Conservation (phyloP, 1,284 basidiomycete species). For the Ceratobasidium sp. region DNA sequence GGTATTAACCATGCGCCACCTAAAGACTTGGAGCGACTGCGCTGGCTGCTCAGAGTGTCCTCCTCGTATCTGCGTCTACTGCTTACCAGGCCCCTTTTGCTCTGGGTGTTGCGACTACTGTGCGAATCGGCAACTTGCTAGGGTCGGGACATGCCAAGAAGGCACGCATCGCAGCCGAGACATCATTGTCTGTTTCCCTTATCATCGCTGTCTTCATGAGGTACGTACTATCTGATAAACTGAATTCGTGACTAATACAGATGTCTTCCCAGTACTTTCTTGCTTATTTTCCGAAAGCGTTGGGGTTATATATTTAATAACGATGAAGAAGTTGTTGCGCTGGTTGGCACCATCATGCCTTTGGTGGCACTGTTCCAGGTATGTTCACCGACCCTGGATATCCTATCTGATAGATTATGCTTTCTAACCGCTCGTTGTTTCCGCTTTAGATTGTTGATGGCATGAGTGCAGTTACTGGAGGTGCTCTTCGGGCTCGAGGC, state of each 20-base stretch:
- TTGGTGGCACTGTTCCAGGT: conserved; percentile 83
- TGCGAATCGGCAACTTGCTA: conserved; percentile 77
- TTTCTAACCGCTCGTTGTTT: neutral
- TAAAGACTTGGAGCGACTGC: conserved; percentile 67
- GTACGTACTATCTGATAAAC: conserved; percentile 7
- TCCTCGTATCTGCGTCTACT: conserved; percentile 66
- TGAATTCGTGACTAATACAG: neutral
- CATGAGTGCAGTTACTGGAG: conserved; percentile 41
- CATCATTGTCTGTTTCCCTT: conserved; percentile 70
- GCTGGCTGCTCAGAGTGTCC: conserved; percentile 78
- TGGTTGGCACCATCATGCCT: conserved; percentile 78
- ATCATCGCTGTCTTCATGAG: conserved; percentile 49
- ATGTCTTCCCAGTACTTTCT: conserved; percentile 26
- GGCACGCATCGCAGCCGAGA: conserved; percentile 70
- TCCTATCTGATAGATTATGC: neutral
- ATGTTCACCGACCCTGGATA: conserved; percentile 37
- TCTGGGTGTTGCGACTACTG: conserved; percentile 70
- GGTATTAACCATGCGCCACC: neutral
- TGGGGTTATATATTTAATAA: conserved; percentile 78
- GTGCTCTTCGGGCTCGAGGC: conserved; percentile 43
- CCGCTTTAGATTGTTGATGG: conserved; percentile 42
- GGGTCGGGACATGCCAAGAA: conserved; percentile 65
- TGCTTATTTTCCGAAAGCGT: conserved; percentile 53
- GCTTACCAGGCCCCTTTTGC: conserved; percentile 69
- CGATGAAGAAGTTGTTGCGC: conserved; percentile 66